Conservation (phyloP, 192 early-diverging fungal species). For the Pilaira anomala region DNA sequence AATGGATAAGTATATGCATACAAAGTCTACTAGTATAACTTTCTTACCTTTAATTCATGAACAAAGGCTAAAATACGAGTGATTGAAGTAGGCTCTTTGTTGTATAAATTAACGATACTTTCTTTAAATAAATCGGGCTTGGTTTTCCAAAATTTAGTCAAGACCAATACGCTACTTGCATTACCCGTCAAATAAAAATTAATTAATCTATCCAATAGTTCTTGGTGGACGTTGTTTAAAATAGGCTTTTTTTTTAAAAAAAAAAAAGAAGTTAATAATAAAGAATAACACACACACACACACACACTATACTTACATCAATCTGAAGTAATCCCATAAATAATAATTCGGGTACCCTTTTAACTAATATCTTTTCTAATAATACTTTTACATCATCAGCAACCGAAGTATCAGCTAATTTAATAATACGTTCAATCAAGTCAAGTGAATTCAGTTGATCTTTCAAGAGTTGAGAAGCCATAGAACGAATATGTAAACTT, state of each 20-base stretch:
- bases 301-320: conserved; percentile 51
- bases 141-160: conserved; percentile 70
- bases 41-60: conserved; percentile 72
- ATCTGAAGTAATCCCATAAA: conserved; percentile 70
- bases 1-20: conserved; percentile 18
- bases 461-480: conserved; percentile 47
- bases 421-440: conserved; percentile 62
- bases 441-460: conserved; percentile 69
- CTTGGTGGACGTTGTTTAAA: conserved; percentile 54
- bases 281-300: not conserved
- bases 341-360: conserved; percentile 70
- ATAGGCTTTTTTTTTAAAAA: conserved; percentile 46
- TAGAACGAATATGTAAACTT: conserved; percentile 40
- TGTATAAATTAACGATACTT: conserved; percentile 69
- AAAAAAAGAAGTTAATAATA: not conserved
- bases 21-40: not conserved
- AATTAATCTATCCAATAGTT: conserved; percentile 58
- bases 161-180: conserved; percentile 59
- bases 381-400: conserved; percentile 62
- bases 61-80: conserved; percentile 71
- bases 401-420: conserved; percentile 53
- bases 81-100: conserved; percentile 57
- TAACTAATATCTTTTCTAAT: conserved; percentile 53
- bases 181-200: conserved; percentile 64
- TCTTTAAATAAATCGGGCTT: conserved; percentile 54